A percentile compares a stretch with the other conserved stretches of the same genome.
Evolutionary conservation across 2,329 filamentous ascomycete species (phyloP).

Genomic region (Neospermospora avenae): DNA sequence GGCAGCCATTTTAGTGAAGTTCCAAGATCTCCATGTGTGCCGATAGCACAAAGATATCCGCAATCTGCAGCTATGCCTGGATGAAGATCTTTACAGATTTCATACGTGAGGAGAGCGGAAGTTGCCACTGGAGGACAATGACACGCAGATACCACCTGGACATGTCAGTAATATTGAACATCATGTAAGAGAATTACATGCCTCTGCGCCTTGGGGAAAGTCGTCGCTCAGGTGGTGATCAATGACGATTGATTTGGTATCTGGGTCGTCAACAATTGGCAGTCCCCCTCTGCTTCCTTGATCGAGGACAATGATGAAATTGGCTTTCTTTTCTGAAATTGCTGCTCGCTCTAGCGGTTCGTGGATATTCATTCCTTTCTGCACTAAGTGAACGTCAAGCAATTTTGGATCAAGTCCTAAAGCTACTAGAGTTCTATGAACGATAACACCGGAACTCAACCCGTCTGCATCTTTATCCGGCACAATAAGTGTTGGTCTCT

Average conservation of each 20-base stretch:
- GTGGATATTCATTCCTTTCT: conserved; percentile 58
- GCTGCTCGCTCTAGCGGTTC: conserved; percentile 48
- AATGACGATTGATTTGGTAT: conserved; percentile 53
- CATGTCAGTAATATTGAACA: conserved; percentile 18
- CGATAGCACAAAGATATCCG: conserved; percentile 61
- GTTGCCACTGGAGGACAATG: conserved; percentile 64
- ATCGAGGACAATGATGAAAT: conserved; percentile 61
- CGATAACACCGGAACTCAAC: conserved; percentile 59
- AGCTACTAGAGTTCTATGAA: conserved; percentile 55
- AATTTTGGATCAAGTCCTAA: conserved; percentile 52
- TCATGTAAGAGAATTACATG: conserved; percentile 8
- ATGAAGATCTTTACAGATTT: conserved; percentile 57
- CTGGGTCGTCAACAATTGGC: conserved; percentile 48
- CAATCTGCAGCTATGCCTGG: conserved; percentile 46
- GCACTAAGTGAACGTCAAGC: conserved; percentile 56
- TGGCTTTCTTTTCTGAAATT: conserved; percentile 49
- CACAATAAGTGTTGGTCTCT: conserved; percentile 54
- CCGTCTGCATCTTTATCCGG: conserved; percentile 71
- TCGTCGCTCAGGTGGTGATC: conserved; percentile 60
- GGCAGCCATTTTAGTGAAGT: conserved; percentile 62
- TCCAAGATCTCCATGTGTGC: conserved; percentile 65
- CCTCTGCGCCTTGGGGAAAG: conserved; percentile 47
- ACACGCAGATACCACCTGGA: conserved; percentile 58
- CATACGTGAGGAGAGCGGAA: conserved; percentile 60
- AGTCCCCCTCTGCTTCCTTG: conserved; percentile 57